phyloP scores from a whole-genome alignment of 495 filamentous ascomycete genomes.

The Penicillium angulare region DNA sequence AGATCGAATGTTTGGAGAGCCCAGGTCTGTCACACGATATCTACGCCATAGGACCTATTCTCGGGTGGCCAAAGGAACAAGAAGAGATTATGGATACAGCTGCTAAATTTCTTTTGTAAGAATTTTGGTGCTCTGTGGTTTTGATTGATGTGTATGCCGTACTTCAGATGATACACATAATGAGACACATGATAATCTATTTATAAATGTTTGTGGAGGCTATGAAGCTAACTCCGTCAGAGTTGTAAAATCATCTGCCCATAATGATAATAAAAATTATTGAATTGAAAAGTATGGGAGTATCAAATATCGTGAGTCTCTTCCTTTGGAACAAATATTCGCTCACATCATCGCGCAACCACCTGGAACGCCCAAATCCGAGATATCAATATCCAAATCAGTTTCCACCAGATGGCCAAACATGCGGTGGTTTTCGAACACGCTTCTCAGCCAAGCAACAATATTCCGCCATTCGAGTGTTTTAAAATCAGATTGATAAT shows the following conservation, averaged over 20 bases:
- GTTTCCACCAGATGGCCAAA: too few species aligned
- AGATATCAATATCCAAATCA: not conserved
- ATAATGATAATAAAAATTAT: not conserved
- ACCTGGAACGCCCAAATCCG: not conserved
- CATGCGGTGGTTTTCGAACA: not conserved
- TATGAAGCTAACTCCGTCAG: not conserved
- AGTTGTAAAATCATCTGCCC: too few species aligned
- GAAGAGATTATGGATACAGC: conserved; percentile 22
- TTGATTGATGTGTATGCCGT: not conserved
- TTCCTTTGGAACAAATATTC: too few species aligned
- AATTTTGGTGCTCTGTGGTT: not conserved
- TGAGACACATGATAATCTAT: not conserved
- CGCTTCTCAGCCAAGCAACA: conserved; percentile 6
- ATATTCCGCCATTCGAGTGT: conserved; percentile 5
- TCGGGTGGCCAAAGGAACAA: conserved; percentile 29
- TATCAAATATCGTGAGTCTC: too few species aligned
- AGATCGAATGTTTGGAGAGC: conserved; percentile 24
- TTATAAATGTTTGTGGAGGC: not conserved
- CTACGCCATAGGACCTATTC: conserved; percentile 19
- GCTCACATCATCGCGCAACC: conserved; percentile 2
- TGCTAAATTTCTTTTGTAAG: conserved; percentile 26
- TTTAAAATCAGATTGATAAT: conserved; percentile 13
- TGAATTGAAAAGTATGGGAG: not conserved
- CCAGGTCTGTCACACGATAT: conserved; percentile 33
- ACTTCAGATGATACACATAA: not conserved